phyloP scores from a whole-genome alignment of 1,284 basidiomycete species.

The Grifola frondosa region DNA sequence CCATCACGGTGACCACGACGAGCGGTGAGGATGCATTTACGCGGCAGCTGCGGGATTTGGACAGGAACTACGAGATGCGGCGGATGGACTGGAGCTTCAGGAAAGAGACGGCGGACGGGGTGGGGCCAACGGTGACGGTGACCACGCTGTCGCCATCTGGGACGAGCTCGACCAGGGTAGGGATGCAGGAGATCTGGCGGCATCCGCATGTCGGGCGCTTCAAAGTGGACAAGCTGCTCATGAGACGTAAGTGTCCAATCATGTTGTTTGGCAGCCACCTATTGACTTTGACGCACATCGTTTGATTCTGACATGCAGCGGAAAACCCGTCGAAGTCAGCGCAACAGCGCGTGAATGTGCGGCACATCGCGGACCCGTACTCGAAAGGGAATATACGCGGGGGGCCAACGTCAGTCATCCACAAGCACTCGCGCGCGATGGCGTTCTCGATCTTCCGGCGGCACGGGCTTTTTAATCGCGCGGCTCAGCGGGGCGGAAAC shows the following conservation, averaged over 20 bases:
- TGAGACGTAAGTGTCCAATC: constrained; percentile 42
- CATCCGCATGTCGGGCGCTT: constrained; percentile 66
- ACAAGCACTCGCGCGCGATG: constrained; percentile 73
- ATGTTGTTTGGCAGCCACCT: constrained; percentile 5
- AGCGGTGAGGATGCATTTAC: constrained; percentile 60
- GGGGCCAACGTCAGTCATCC: constrained; percentile 66
- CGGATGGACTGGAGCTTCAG: constrained; percentile 63
- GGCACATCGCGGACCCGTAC: constrained; percentile 52
- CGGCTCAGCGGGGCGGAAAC: constrained; percentile 15
- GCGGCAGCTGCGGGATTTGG: constrained; percentile 48
- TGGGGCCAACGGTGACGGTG: constrained; percentile 20
- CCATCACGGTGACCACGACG: constrained; percentile 42
- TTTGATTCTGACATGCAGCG: constrained; percentile 25
- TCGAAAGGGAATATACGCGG: constrained; percentile 40
- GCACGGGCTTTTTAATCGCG: constrained; percentile 41
- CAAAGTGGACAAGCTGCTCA: constrained; percentile 52
- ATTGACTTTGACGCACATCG: constrained; percentile 9
- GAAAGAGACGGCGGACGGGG: constrained; percentile 49
- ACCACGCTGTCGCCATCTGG: constrained; percentile 17
- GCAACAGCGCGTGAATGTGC: constrained; percentile 66
- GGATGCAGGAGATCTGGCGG: constrained; percentile 65
- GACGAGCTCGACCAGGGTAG: constrained; percentile 42
- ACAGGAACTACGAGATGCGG: constrained; percentile 45
- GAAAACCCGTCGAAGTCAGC: constrained; percentile 54
- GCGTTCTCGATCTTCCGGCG: constrained; percentile 76